These are phyloP conservation scores for Aspergillus ochraceoroseus DNA, from an alignment of 2,329 filamentous ascomycete genomes.

Conservation along the genomic window DNA sequence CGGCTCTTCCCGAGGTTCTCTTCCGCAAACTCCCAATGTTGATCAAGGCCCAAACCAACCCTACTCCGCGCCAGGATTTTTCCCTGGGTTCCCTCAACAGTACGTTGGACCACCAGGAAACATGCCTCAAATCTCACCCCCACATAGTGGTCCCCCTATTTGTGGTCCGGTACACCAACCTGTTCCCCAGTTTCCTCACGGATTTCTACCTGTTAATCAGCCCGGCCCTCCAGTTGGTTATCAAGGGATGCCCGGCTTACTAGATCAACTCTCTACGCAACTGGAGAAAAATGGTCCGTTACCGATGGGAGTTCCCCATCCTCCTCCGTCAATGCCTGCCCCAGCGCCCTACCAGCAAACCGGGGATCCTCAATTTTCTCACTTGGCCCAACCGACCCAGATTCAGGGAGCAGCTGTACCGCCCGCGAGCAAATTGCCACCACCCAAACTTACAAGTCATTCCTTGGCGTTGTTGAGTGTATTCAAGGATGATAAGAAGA, in stretches of 20 bases:
- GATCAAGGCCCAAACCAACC: conserved; percentile 53
- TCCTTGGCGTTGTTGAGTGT: conserved; percentile 54
- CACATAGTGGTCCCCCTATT: conserved; percentile 15
- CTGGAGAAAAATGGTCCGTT: conserved; percentile 21
- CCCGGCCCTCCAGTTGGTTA: conserved; percentile 20
- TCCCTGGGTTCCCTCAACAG: conserved; percentile 36
- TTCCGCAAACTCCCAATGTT: conserved; percentile 25
- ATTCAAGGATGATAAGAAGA: conserved; percentile 46
- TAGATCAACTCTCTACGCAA: conserved; percentile 23
- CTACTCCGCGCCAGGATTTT: conserved; percentile 52
- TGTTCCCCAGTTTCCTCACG: conserved; percentile 12
- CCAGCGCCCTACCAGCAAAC: conserved; percentile 47
- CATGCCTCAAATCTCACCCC: conserved; percentile 23
- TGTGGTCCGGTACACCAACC: conserved; percentile 13
- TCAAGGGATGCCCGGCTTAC: conserved; percentile 21
- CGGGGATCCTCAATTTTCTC: conserved; percentile 44
- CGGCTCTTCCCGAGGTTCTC: conserved; percentile 31
- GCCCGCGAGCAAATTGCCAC: conserved; percentile 54
- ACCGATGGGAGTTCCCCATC: conserved; percentile 14
- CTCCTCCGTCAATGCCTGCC: conserved; percentile 23
- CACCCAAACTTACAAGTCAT: conserved; percentile 55
- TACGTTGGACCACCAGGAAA: conserved; percentile 24
- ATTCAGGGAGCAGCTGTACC: conserved; percentile 48
- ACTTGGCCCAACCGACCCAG: conserved; percentile 32
- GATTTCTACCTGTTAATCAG: conserved; percentile 15